Evolutionary conservation across 2,329 filamentous ascomycete species (phyloP).

Genomic region (Aureobasidium sp.): DNA sequence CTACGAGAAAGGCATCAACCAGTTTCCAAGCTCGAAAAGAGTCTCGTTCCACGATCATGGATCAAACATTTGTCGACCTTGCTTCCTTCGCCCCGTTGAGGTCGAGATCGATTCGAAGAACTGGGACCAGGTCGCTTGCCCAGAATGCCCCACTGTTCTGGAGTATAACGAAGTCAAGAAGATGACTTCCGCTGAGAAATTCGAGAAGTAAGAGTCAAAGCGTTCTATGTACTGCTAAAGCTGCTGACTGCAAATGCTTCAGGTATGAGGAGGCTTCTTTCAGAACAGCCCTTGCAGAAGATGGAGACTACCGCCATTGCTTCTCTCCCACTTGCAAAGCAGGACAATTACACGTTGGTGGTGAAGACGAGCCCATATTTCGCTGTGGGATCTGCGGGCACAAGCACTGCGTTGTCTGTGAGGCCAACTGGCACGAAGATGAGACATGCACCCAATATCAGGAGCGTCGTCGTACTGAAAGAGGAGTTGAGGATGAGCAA

Average conservation of each 20-base stretch:
- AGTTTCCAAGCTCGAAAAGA: background rate
- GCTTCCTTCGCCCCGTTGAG: background rate
- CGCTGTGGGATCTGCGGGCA: conserved; percentile 25
- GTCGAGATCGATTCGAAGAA: background rate
- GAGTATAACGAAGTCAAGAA: background rate
- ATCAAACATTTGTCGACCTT: background rate
- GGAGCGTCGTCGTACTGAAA: no score
- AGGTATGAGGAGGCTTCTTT: background rate
- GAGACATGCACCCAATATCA: conserved; percentile 23
- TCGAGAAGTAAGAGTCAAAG: background rate
- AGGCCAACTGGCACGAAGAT: conserved; percentile 26
- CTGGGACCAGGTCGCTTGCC: conserved; percentile 1
- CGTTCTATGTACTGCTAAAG: no score
- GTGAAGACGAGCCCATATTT: conserved; percentile 23
- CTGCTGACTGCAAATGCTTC: background rate
- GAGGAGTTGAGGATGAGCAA: background rate
- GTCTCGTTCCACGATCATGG: background rate
- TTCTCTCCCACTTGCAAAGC: background rate
- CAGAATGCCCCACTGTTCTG: background rate
- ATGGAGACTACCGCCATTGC: background rate
- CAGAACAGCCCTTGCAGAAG: background rate
- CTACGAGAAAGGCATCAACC: background rate
- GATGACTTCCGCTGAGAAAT: background rate
- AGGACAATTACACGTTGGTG: conserved; percentile 21
- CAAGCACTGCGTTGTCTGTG: conserved; percentile 26